These are phyloP conservation scores for Micractinium sp. DNA, from an alignment of 139 green algal genomes.

Conservation along the genomic window DNA sequence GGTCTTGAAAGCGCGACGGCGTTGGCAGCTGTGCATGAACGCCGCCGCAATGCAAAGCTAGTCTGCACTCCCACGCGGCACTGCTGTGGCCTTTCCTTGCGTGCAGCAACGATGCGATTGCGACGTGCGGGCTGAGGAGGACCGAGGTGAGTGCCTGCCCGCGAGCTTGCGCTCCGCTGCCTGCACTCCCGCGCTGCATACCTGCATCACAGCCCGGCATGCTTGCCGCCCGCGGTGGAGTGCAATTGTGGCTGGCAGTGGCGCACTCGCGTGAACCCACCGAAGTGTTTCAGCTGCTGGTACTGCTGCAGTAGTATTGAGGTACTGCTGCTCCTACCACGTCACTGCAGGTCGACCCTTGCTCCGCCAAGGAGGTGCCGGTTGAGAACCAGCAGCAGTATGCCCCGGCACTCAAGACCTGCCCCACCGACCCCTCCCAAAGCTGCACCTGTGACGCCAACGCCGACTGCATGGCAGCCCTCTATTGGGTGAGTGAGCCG, in stretches of 20 bases:
- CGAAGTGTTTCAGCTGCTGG: not conserved
- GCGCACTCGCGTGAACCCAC: not conserved
- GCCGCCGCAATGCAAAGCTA: too few relatives aligned
- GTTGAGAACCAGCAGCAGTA: not conserved
- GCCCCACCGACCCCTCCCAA: not conserved
- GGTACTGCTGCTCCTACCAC: not conserved
- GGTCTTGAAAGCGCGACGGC: too few relatives aligned
- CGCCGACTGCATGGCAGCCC: not conserved
- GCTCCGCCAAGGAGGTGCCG: not conserved
- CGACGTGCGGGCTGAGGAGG: too few relatives aligned
- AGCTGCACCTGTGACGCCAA: not conserved
- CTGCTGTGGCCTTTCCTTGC: too few relatives aligned
- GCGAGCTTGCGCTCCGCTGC: too few relatives aligned
- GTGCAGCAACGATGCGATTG: too few relatives aligned
- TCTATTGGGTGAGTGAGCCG: not conserved
- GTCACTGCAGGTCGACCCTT: not conserved
- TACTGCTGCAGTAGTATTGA: too few relatives aligned
- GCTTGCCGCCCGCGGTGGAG: too few relatives aligned
- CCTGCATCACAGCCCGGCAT: not conserved
- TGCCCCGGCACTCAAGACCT: not conserved
- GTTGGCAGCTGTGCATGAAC: too few relatives aligned
- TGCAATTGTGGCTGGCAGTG: not conserved
- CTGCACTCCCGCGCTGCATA: too few relatives aligned
- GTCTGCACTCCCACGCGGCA: too few relatives aligned
- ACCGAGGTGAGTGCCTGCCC: too few relatives aligned